Base-by-base conservation (phyloP, 1,284 basidiomycete species). In the Chiua sp. region DNA sequence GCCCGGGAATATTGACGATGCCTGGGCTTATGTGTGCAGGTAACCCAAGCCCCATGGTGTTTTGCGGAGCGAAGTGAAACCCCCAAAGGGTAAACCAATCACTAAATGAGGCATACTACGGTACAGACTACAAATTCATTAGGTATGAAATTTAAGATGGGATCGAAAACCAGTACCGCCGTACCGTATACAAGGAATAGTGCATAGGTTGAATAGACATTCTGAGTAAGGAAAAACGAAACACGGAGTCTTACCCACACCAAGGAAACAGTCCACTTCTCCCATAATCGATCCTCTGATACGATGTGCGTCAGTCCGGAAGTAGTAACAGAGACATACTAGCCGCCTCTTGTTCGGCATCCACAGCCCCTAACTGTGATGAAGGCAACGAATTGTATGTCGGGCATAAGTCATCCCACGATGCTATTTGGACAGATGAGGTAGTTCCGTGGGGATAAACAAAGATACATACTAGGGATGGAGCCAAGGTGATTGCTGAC, bases 1-100 rank as follows among this genome's bases (percentile, higher is more conserved):
- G 71, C 5, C 86, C 86, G 3, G 86, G 82, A 13, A 82, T 49
- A 62, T 82, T 81, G 37, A 84, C 62, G 37, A 81, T 69, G 3
- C 83, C 84, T 47, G 77, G 78, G 4, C 65, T 65, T 59, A 78
- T 76, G 20, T 63, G 66, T 3, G 68, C 61, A 12, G 73, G 56
- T 48, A 62, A 30, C 47, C 30, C 57, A n/a, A 20, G 23, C 20
- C 39, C 48, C 62, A 63, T 57, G 37, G 18, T 39, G 37, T 18
- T 20, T 39, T 7, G 35, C 54, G 28, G 32, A n/a, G 20, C n/a
- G 18, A 32, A 32, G 18, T 35, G 35, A 49, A 49, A 49, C 15
- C 26, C 47, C 28, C 26, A 32, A 32, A 32, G 30, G 6, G 30
- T 32, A 32, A 32, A 10, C 10, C 30, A 32, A 13, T 13, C 35